Evolutionary conservation across 2,329 filamentous ascomycete species (phyloP), one percentile per base, ranked within the genome.

Genomic region (Penicillium occitanis): DNA sequence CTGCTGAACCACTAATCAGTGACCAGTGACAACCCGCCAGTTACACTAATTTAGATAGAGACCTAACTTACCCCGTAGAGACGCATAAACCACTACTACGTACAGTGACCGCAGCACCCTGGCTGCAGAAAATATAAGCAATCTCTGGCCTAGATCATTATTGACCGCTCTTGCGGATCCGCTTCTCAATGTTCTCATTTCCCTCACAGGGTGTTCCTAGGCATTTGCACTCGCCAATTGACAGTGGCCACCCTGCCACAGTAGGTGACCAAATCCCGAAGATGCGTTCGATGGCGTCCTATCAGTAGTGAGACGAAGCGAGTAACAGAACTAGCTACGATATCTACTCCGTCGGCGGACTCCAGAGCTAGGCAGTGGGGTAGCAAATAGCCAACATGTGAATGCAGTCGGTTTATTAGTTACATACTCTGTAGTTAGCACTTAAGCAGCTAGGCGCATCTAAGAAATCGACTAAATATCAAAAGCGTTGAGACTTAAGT

Each of bases 91-190:
- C 35, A 14, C 35, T 5, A 19, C 19, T 19, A 19, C 19, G 19
- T 19, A 13, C 10, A 35, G 35, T 37, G 35, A 37, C 11, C 14
- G 35, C 35, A 37, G 35, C 5, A 37, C 35, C 35, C 35, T 5
- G 35, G 35, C 25, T 30, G 22, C 48, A 53, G 14, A 17, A 33
- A 30, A 51, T 30, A 33, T 3, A n/a, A 22, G 33, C 44, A 48
- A 48, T 22, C 11, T 22, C 30, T 14, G 53, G 53, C 53, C 53
- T 37, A 25, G 53, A 57, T 57, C 30, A 35, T 35, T 13, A 55
- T 57, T 57, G 53, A 57, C 53, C 53, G 53, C 53, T 57, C 53
- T 40, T 40, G 11, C 13, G 50, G 33, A 57, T 57, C 33, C 53
- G 33, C 53, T 55, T 57, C 33, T 19, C 19, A 19, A 19, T 19